Evolutionary conservation across 2,329 filamentous ascomycete species (phyloP).

Genomic region (Penicillium sp.): DNA sequence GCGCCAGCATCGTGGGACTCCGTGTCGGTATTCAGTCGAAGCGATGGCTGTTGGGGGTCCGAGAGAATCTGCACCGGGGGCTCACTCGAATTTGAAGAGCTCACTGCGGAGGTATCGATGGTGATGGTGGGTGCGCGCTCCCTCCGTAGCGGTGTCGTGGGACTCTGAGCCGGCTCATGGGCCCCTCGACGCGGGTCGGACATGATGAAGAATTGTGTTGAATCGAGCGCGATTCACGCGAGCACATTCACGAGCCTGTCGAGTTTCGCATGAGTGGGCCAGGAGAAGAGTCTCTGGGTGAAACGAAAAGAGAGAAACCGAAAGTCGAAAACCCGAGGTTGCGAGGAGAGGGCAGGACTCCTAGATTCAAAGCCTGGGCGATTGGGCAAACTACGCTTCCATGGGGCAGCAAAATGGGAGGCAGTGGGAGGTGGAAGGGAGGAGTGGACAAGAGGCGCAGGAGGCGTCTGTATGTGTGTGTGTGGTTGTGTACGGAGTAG

Average conservation of each 20-base stretch:
- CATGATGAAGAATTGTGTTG: slow-evolving; percentile 37
- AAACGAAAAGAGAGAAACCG: neutral
- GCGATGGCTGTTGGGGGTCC: slow-evolving; percentile 43
- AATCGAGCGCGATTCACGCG: slow-evolving; percentile 27
- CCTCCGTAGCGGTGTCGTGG: slow-evolving; percentile 45
- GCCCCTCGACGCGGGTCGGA: slow-evolving; percentile 36
- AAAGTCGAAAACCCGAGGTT: neutral
- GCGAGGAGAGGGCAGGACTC: neutral
- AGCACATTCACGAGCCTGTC: slow-evolving; percentile 9
- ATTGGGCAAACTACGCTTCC: neutral
- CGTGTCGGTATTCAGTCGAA: slow-evolving; percentile 48
- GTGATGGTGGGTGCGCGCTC: slow-evolving; percentile 61
- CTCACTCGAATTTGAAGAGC: slow-evolving; percentile 44
- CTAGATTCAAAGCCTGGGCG: slow-evolving; percentile 3
- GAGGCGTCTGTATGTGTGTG: neutral
- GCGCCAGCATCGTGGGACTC: slow-evolving; percentile 40
- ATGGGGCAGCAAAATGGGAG: neutral
- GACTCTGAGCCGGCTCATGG: slow-evolving; percentile 35
- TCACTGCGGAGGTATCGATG: slow-evolving; percentile 63
- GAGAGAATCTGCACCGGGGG: slow-evolving; percentile 44
- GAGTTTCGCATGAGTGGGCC: slow-evolving; percentile 20
- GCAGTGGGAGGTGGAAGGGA: neutral
- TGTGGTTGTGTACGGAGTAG: neutral
- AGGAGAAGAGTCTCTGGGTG: neutral
- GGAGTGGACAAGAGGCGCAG: neutral